Evolutionary conservation across 225 moss, liverwort and hornwort species (phyloP), one percentile per base, ranked within the genome.

Genomic region (Antitrichia curtipendula): DNA sequence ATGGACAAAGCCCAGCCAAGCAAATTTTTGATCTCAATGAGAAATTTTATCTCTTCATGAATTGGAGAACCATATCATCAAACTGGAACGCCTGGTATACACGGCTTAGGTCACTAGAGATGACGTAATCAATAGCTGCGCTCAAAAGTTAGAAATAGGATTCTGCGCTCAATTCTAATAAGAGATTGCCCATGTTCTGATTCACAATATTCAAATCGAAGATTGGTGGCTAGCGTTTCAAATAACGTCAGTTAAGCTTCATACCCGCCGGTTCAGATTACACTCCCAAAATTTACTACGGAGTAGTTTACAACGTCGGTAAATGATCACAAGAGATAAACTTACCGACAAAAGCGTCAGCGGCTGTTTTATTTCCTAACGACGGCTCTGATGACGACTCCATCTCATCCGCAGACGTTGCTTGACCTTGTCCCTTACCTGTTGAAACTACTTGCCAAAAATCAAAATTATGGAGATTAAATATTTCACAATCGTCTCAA

Each of bases 361-460:
- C 43, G 69, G 72, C 75, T 27, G 65, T 29, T 73, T 47, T 52
- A 78, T 82, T 84, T 49, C 88, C 86, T 24, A 78, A 52, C 41
- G 66, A 84, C 23, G 68, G 19, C 82, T 85, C 87, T 50, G 89
- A 88, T 65, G 84, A 77, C 77, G 87, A 76, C 65, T 80, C 87
- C 54, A 32, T 32, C 82, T 91, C 89, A 80, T 84, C 66, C 20
- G 59, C 70, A 38, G 82, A 36, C 52, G 52, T 52, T 79, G 62
- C 63, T 76, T 80, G 64, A 77, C 49, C 89, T 76, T 45, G 56
- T 85, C 82, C 84, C 76, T 86, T 91, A n/a, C 74, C 93, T 93
- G 81, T 80, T 45, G n/a, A 86, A 76, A 9, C 49, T 83, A 76
- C 77, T 52, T 54, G 28, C 70, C n/a, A 59, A 78, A 53, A 49